Evolutionary conservation across 352 stramenopile genomes (phyloP).

Genomic region (Globisporangium mamillatum): DNA sequence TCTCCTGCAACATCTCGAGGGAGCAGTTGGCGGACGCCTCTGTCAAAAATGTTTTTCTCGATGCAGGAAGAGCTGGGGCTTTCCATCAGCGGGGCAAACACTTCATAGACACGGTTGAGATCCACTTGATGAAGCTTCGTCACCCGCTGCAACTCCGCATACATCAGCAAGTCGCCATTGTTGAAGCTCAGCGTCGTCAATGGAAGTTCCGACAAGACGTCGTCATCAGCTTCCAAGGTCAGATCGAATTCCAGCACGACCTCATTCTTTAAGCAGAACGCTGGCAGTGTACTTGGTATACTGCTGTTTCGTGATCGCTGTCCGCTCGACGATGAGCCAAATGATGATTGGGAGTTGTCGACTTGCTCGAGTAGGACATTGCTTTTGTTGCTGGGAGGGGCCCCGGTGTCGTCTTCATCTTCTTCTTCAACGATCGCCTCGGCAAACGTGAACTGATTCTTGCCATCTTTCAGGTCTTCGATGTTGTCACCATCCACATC

Average conservation of each 20-base stretch:
- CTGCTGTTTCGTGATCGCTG: slow-evolving; percentile 46
- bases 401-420: slow-evolving; percentile 48
- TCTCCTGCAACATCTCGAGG: slow-evolving; percentile 45
- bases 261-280: slow-evolving; percentile 78
- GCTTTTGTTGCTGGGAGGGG: slow-evolving; percentile 11
- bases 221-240: slow-evolving; percentile 58
- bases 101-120: slow-evolving; percentile 60
- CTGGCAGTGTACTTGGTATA: slow-evolving; percentile 58
- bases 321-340: slow-evolving; percentile 58
- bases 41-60: slow-evolving; percentile 79
- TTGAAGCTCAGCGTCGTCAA: slow-evolving; percentile 72
- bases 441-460: slow-evolving; percentile 60
- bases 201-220: slow-evolving; percentile 60
- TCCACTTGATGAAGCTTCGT: slow-evolving; percentile 72
- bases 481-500: slow-evolving; percentile 53
- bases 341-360: slow-evolving; percentile 29
- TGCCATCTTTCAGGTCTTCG: slow-evolving; percentile 26
- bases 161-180: slow-evolving; percentile 84
- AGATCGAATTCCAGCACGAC: slow-evolving; percentile 84
- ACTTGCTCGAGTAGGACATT: slow-evolving; percentile 15
- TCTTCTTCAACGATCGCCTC: slow-evolving; percentile 68
- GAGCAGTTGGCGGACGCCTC: slow-evolving; percentile 63
- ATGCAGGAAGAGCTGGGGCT: slow-evolving; percentile 48
- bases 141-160: slow-evolving; percentile 72
- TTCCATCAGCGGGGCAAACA: slow-evolving; percentile 76